Conservation (phyloP, 306 rosid genomes). For the Quercus aquifolioides region DNA sequence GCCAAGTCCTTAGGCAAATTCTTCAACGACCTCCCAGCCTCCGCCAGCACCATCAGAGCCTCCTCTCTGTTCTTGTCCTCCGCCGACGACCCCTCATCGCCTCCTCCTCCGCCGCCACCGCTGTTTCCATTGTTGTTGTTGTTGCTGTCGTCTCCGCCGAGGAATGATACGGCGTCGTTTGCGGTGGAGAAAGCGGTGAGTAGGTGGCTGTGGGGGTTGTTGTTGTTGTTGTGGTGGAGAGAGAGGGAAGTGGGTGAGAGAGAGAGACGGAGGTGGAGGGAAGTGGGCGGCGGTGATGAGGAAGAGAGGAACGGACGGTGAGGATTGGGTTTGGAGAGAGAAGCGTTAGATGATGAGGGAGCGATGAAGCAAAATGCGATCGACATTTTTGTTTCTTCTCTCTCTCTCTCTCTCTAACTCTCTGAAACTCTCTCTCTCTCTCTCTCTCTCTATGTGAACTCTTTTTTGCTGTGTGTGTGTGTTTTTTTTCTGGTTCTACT, state of each 20-base stretch:
- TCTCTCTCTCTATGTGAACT: neutral
- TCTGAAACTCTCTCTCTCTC: neutral
- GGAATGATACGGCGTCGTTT: neutral
- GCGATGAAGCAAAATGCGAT: slow-evolving; percentile 50
- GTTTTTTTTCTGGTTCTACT: neutral
- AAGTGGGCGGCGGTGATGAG: neutral
- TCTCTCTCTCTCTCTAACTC: no score
- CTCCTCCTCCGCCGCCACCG: slow-evolving; percentile 28
- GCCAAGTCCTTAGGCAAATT: slow-evolving; percentile 73
- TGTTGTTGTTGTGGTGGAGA: slow-evolving; percentile 20
- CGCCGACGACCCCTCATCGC: slow-evolving; percentile 33
- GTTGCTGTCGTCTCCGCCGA: slow-evolving; percentile 24
- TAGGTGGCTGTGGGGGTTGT: neutral
- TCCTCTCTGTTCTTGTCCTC: slow-evolving; percentile 39
- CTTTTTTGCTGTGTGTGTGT: no score
- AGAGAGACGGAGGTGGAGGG: slow-evolving; percentile 22
- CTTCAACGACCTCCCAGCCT: slow-evolving; percentile 67
- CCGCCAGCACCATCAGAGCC: slow-evolving; percentile 60
- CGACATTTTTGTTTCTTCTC: slow-evolving; percentile 47
- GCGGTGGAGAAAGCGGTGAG: slow-evolving; percentile 17
- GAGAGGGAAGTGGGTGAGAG: slow-evolving; percentile 2
- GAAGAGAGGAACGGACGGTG: slow-evolving; percentile 16
- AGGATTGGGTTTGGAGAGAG: slow-evolving; percentile 30
- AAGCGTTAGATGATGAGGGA: slow-evolving; percentile 20
- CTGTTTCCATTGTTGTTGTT: slow-evolving; percentile 12